Conservation (phyloP, 192 early-diverging fungal genomes). For the Bifiguratus adelaidae region DNA sequence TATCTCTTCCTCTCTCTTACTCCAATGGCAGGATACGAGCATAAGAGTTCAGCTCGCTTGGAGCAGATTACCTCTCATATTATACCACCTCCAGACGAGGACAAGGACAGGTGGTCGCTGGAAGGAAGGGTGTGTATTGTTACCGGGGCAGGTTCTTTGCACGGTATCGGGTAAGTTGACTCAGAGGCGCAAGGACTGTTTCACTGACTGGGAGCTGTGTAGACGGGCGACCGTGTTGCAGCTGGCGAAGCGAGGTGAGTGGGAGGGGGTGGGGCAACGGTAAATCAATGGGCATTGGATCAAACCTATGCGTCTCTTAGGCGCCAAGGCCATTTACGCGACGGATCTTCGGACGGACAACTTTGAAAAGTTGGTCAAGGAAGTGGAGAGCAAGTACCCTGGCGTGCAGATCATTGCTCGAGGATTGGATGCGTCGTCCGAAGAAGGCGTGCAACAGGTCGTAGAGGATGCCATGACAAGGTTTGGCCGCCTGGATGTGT, state of each 20-base stretch:
- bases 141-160: conserved; percentile 32
- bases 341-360: conserved; percentile 25
- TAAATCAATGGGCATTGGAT: background rate
- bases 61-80: too few relatives aligned
- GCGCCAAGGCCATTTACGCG: conserved; percentile 23
- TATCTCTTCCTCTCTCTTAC: too few relatives aligned
- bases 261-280: background rate
- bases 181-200: background rate
- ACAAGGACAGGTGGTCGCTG: conserved; percentile 12
- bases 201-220: background rate
- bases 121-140: conserved; percentile 35
- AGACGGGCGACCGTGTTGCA: conserved; percentile 25
- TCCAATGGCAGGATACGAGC: too few relatives aligned
- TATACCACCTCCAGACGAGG: too few relatives aligned
- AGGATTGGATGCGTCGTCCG: conserved; percentile 32
- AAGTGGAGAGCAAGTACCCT: conserved; percentile 20
- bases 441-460: conserved; percentile 15
- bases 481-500: conserved; percentile 40
- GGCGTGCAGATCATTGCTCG: conserved; percentile 17
- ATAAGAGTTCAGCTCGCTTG: too few relatives aligned
- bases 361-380: conserved; percentile 20
- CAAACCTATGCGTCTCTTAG: background rate
- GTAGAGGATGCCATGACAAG: conserved; percentile 23
- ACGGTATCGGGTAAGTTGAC: conserved; percentile 32
- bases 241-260: conserved; percentile 9